Percentiles rank a stretch among this genome's conserved stretches.
These are phyloP conservation scores for Phytophthora megakarya DNA, from an alignment of 352 stramenopile genomes.

Conservation along the genomic window DNA sequence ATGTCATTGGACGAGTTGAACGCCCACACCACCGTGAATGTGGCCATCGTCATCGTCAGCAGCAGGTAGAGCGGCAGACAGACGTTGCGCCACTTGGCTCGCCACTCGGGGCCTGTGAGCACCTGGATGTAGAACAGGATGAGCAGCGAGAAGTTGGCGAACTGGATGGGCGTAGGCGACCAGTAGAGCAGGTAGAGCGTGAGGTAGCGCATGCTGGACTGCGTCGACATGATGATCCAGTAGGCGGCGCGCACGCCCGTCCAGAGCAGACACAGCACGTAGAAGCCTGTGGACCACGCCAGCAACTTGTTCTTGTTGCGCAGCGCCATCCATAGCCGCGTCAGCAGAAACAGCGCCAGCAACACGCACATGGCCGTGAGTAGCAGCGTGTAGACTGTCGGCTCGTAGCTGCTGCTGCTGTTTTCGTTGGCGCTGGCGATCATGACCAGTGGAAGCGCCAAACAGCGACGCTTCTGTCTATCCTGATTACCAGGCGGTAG, in stretches of 20 bases:
- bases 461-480: slow-evolving; percentile 13
- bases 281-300: slow-evolving; percentile 84
- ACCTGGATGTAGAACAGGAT: slow-evolving; percentile 91
- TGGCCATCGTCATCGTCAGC: slow-evolving; percentile 81
- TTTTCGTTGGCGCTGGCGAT: slow-evolving; percentile 19
- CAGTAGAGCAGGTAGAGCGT: slow-evolving; percentile 89
- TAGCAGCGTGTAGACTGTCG: slow-evolving; percentile 77
- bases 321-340: slow-evolving; percentile 63
- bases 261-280: slow-evolving; percentile 82
- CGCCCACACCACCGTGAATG: slow-evolving; percentile 86
- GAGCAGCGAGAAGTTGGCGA: slow-evolving; percentile 89
- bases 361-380: slow-evolving; percentile 78
- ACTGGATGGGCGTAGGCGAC: slow-evolving; percentile 86
- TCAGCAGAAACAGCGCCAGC: slow-evolving; percentile 76
- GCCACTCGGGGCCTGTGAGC: slow-evolving; percentile 78
- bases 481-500: slow-evolving; percentile 13
- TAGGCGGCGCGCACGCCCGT: slow-evolving; percentile 80
- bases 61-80: slow-evolving; percentile 84
- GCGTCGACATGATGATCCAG: slow-evolving; percentile 84
- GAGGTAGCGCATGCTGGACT: slow-evolving; percentile 76
- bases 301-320: slow-evolving; percentile 86
- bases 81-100: slow-evolving; percentile 73
- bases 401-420: slow-evolving; percentile 50
- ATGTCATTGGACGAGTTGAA: slow-evolving; percentile 88
- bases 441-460: slow-evolving; percentile 16